phyloP scores from a whole-genome alignment of 73 alveolate genomes.

The Stentor coeruleus region DNA sequence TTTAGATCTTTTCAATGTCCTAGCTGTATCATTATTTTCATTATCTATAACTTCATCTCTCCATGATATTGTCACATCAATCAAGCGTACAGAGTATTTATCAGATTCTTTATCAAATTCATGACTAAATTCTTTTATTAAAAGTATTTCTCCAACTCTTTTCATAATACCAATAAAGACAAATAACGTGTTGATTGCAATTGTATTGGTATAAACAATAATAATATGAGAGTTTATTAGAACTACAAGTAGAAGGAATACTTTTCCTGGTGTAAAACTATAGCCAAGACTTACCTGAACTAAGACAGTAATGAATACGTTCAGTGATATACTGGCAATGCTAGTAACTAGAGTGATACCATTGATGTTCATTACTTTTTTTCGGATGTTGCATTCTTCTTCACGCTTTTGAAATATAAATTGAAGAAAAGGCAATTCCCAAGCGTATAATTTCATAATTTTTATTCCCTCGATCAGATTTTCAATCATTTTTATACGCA shows the following conservation, averaged over 20 bases:
- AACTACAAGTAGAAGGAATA: background rate
- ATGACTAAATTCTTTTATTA: background rate
- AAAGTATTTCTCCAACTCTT: background rate
- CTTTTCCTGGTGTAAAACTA: background rate
- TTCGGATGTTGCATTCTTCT: background rate
- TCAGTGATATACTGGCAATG: background rate
- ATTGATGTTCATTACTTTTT: background rate
- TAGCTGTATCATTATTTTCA: background rate
- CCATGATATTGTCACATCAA: background rate
- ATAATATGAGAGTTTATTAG: background rate
- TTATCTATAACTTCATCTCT: background rate
- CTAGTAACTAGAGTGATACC: background rate
- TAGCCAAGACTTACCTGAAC: conserved; percentile 6
- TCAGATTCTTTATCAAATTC: too few species aligned
- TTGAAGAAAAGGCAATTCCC: conserved; percentile 41
- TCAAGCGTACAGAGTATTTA: too few species aligned
- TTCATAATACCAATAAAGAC: background rate
- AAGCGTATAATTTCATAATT: conserved; percentile 42
- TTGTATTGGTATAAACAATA: background rate
- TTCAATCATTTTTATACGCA: conserved; percentile 32
- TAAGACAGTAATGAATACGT: background rate
- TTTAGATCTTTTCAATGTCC: background rate
- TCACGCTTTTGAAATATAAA: background rate
- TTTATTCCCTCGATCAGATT: conserved; percentile 42
- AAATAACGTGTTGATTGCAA: background rate